These are phyloP conservation scores for Mortierella antarctica DNA, from an alignment of 192 early-diverging fungal genomes.

Conservation along the genomic window DNA sequence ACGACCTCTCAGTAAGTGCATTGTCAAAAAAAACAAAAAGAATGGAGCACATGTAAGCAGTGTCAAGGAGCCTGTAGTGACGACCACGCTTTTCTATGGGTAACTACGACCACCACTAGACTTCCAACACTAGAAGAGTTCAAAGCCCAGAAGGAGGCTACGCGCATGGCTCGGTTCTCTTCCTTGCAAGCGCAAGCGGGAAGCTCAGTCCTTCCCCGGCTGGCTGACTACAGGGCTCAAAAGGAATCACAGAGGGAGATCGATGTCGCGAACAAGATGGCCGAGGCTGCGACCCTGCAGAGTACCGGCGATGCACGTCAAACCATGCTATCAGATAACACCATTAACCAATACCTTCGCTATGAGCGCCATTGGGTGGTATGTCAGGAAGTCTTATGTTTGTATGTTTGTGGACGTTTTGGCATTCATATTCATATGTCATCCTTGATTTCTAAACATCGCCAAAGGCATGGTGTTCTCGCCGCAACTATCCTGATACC, in stretches of 20 bases:
- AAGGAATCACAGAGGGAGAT: background rate
- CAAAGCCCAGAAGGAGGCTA: too few relatives aligned
- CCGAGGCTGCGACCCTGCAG: background rate
- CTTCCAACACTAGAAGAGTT: too few relatives aligned
- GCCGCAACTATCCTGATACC: background rate
- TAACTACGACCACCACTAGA: too few relatives aligned
- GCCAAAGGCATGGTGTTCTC: constrained; percentile 1
- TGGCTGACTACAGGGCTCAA: background rate
- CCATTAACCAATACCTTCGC: background rate
- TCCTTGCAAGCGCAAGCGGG: background rate
- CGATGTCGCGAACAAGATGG: background rate
- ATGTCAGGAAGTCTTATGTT: background rate
- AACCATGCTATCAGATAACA: background rate
- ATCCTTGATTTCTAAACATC: background rate
- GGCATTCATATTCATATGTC: background rate
- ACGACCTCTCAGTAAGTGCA: too few relatives aligned
- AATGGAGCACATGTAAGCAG: too few relatives aligned
- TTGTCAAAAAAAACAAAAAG: too few relatives aligned
- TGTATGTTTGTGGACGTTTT: background rate
- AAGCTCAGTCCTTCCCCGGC: background rate
- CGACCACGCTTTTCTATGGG: too few relatives aligned
- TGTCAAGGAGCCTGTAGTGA: too few relatives aligned
- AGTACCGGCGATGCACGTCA: background rate
- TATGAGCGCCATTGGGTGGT: constrained; percentile 5
- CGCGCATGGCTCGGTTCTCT: too few relatives aligned